A percentile compares a stretch with the other conserved stretches of the same genome.
Evolutionary conservation across 495 filamentous ascomycete genomes (phyloP).

Genomic region (Penicillium pulvis): DNA sequence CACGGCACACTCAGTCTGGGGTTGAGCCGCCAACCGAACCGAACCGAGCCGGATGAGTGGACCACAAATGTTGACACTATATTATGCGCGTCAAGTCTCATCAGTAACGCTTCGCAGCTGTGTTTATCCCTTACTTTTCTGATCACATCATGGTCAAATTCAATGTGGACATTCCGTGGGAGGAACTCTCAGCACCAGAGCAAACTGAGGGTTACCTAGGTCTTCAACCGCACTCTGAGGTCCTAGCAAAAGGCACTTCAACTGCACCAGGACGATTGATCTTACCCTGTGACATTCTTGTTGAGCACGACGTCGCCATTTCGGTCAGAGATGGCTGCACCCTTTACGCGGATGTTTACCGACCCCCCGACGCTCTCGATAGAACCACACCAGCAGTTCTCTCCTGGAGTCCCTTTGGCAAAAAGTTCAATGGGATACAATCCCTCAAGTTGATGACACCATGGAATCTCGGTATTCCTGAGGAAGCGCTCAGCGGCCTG

Average conservation of each 20-base stretch:
- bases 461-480: constrained; percentile 26
- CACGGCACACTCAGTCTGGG: neutral
- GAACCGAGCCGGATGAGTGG: constrained; percentile 1
- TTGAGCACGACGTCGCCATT: constrained; percentile 26
- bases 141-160: constrained; percentile 7
- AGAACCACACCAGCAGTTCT: constrained; percentile 33
- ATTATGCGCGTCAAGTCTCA: neutral
- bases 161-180: constrained; percentile 11
- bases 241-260: constrained; percentile 16
- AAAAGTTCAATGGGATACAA: constrained; percentile 28
- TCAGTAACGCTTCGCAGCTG: neutral
- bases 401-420: constrained; percentile 37
- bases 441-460: constrained; percentile 16
- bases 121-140: too few species aligned
- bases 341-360: constrained; percentile 35
- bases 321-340: constrained; percentile 29
- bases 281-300: constrained; percentile 18
- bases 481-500: constrained; percentile 24
- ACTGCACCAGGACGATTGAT: constrained; percentile 12
- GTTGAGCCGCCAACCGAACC: constrained; percentile 2
- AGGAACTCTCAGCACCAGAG: constrained; percentile 10
- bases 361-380: constrained; percentile 19
- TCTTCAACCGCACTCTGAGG: constrained; percentile 9
- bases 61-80: neutral
- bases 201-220: constrained; percentile 3